phyloP scores from a whole-genome alignment of 768 basidiomycete species.

The Lactarius trivialis region DNA sequence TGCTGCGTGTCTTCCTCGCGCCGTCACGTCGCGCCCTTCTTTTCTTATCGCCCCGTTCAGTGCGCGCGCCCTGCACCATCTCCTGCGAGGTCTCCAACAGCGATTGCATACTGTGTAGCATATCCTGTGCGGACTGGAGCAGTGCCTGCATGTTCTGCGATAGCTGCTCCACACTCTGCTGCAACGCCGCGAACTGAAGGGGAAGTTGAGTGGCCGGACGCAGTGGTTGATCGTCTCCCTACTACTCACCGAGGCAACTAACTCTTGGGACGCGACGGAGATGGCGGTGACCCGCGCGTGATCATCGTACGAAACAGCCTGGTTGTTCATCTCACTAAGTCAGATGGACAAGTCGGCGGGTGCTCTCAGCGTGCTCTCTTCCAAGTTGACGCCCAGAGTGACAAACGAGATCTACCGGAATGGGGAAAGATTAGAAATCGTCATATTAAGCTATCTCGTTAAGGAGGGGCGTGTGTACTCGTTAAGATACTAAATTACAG shows the following conservation, averaged over 20 bases:
- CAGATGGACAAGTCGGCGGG: neutral
- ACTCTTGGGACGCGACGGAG: neutral
- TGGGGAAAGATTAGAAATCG: neutral
- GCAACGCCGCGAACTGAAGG: slow-evolving; percentile 20
- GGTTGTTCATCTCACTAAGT: slow-evolving; percentile 6
- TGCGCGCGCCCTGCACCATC: neutral
- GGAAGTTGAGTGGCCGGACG: neutral
- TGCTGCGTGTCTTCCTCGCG: neutral
- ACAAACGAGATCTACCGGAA: neutral
- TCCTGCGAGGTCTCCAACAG: neutral
- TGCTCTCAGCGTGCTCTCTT: too few relatives aligned
- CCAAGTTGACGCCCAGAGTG: neutral
- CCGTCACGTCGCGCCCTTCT: neutral
- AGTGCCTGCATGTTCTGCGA: slow-evolving; percentile 6
- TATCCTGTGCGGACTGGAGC: slow-evolving; percentile 4
- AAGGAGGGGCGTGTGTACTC: neutral
- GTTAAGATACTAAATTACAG: slow-evolving; percentile 4
- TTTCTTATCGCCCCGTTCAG: neutral
- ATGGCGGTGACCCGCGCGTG: neutral
- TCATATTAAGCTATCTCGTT: neutral
- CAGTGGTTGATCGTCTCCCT: neutral
- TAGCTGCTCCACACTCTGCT: slow-evolving; percentile 17
- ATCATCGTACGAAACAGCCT: neutral
- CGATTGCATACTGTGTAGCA: slow-evolving; percentile 6
- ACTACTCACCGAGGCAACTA: slow-evolving; percentile 7